Percentiles rank a stretch among this genome's conserved stretches.
phyloP scores from a whole-genome alignment of 768 basidiomycete genomes.

The Suillus ampliporus region DNA sequence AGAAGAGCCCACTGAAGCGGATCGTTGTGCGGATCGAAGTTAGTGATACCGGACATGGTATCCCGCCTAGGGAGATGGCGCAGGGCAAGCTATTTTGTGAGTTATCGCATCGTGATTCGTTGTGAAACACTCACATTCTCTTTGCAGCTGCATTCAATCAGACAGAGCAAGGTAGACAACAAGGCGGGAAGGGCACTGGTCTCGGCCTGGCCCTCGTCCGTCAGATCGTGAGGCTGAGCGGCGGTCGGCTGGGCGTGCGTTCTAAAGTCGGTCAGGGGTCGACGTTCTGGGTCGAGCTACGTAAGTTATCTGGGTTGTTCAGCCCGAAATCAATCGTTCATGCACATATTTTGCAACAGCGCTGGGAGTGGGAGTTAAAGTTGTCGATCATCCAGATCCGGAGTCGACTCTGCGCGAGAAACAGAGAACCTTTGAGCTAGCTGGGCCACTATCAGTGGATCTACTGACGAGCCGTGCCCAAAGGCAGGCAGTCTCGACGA shows the following conservation, averaged over 20 bases:
- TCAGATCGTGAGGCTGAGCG: constrained; percentile 77
- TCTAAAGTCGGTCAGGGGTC: constrained; percentile 72
- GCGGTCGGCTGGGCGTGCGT: constrained; percentile 74
- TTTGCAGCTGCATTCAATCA: constrained; percentile 73
- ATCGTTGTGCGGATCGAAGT: constrained; percentile 89
- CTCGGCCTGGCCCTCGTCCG: constrained; percentile 78
- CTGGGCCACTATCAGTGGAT: constrained; percentile 33
- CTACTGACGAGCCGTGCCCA: constrained; percentile 23
- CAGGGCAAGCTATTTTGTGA: constrained; percentile 74
- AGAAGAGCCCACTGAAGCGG: constrained; percentile 47
- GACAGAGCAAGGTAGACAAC: constrained; percentile 75
- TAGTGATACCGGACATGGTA: constrained; percentile 74
- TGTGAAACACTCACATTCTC: constrained; percentile 15
- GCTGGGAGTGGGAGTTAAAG: constrained; percentile 71
- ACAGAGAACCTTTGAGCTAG: constrained; percentile 24
- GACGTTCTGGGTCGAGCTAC: constrained; percentile 89
- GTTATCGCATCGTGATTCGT: constrained; percentile 29
- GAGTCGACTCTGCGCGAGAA: constrained; percentile 27
- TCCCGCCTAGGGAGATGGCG: constrained; percentile 67
- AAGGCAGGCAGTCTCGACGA: constrained; percentile 19
- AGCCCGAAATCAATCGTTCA: constrained; percentile 3
- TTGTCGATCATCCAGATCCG: constrained; percentile 38
- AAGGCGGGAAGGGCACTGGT: constrained; percentile 77
- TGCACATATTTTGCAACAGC: constrained; percentile 37
- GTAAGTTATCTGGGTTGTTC: constrained; percentile 36